A percentile compares a stretch with the other conserved stretches of the same genome.
These are phyloP conservation scores for Pseudovirgaria hyperparasitica DNA, from an alignment of 2,329 filamentous ascomycete genomes.

Conservation along the genomic window DNA sequence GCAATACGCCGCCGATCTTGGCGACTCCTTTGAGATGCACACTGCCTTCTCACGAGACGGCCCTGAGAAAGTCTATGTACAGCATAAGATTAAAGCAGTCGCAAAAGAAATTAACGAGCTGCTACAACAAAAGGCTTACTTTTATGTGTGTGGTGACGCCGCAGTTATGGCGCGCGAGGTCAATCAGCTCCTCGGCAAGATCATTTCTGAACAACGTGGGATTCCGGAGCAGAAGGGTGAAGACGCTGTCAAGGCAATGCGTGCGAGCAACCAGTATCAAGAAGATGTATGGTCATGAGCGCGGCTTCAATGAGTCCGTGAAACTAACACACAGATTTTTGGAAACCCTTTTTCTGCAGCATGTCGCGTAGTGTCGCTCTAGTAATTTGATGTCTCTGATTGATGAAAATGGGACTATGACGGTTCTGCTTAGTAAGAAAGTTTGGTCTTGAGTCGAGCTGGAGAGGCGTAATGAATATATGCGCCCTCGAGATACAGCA, in stretches of 20 bases:
- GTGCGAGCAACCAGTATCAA: constrained; percentile 90
- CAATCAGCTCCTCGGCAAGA: constrained; percentile 73
- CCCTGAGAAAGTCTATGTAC: constrained; percentile 87
- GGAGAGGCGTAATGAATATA: no score
- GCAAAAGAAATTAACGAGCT: constrained; percentile 79
- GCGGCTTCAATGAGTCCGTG: no score
- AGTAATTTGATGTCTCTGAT: no score
- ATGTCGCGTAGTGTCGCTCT: no score
- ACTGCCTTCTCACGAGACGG: constrained; percentile 91
- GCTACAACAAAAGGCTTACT: constrained; percentile 75
- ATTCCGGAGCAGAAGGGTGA: constrained; percentile 80
- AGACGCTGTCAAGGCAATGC: constrained; percentile 95
- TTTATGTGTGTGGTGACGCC: constrained; percentile 97
- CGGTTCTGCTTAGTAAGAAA: no score
- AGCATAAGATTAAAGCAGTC: constrained; percentile 77
- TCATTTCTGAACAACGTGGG: constrained; percentile 72
- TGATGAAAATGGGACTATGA: no score
- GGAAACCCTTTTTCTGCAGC: no score
- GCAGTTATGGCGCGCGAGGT: constrained; percentile 95
- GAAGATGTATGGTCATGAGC: constrained; percentile 56
- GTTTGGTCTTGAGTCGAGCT: no score
- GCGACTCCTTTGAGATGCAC: constrained; percentile 80
- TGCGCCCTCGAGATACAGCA: no score
- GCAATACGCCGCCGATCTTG: constrained; percentile 72
- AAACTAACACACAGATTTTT: no score